Evolutionary conservation across 805 yeast species (phyloP).

Genomic region (Candida coquimbonensis): DNA sequence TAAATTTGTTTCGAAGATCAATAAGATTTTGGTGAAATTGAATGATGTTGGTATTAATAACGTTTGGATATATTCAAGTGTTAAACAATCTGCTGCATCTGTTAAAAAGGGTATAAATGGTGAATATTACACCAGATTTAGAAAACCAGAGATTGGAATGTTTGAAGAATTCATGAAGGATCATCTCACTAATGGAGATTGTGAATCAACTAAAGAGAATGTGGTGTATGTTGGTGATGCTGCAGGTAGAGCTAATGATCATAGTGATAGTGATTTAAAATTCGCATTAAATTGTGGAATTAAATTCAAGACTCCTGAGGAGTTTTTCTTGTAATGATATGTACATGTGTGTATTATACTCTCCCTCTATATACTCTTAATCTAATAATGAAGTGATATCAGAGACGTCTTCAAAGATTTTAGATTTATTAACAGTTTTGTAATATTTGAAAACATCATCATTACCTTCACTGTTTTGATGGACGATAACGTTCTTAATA

Average conservation of each 20-base stretch:
- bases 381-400: not conserved
- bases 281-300: constrained; percentile 60
- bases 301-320: constrained; percentile 66
- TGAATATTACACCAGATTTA: constrained; percentile 26
- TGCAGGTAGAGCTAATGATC: constrained; percentile 76
- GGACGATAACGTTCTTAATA: constrained; percentile 32
- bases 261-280: constrained; percentile 66
- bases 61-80: constrained; percentile 55
- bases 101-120: constrained; percentile 9
- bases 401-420: not conserved
- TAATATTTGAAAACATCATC: constrained; percentile 57
- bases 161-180: constrained; percentile 47
- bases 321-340: constrained; percentile 33
- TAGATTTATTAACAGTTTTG: constrained; percentile 54
- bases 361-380: not conserved
- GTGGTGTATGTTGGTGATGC: constrained; percentile 92
- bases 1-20: constrained; percentile 37
- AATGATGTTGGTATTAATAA: constrained; percentile 21
- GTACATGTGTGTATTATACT: not conserved
- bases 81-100: constrained; percentile 40
- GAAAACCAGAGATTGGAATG: constrained; percentile 83
- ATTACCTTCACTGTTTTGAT: constrained; percentile 18
- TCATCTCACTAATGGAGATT: constrained; percentile 13
- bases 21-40: constrained; percentile 28
- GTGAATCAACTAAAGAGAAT: constrained; percentile 26